A percentile compares a stretch with the other conserved stretches of the same genome.
These are phyloP conservation scores for Schwanniomyces vanrijiae DNA, from an alignment of 805 yeast species.

Conservation along the genomic window DNA sequence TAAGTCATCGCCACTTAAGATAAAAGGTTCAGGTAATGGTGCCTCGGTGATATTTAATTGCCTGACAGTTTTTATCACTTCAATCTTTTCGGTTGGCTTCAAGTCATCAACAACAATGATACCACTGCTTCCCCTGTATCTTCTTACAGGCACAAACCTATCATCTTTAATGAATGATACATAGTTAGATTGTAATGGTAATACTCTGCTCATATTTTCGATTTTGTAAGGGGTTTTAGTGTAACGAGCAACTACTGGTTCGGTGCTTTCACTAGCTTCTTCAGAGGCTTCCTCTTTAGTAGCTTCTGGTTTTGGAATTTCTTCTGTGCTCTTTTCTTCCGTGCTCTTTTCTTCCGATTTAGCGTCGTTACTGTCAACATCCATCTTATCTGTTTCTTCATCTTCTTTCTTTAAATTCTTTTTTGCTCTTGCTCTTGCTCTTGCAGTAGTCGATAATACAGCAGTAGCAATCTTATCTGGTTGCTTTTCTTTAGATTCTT, in stretches of 20 bases:
- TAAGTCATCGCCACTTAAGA: constrained; percentile 55
- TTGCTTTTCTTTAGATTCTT: constrained; percentile 74
- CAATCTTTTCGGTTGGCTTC: constrained; percentile 58
- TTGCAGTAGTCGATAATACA: constrained; percentile 88
- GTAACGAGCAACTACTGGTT: constrained; percentile 49
- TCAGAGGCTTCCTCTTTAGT: constrained; percentile 34
- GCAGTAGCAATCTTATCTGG: constrained; percentile 92
- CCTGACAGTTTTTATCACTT: constrained; percentile 78
- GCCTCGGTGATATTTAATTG: constrained; percentile 74
- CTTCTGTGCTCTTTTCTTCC: constrained; percentile 6
- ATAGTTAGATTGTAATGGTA: constrained; percentile 85
- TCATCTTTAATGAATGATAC: constrained; percentile 74
- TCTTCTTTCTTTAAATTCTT: constrained; percentile 55
- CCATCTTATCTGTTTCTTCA: constrained; percentile 38
- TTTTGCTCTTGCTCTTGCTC: constrained; percentile 91
- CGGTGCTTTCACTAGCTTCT: constrained; percentile 21
- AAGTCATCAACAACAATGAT: constrained; percentile 70
- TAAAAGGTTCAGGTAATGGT: constrained; percentile 70
- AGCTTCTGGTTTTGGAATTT: constrained; percentile 9
- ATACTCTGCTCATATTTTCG: constrained; percentile 79
- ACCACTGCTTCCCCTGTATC: constrained; percentile 67
- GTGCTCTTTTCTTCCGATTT: constrained; percentile 14
- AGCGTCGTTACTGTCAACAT: constrained; percentile 30
- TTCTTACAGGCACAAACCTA: constrained; percentile 81
- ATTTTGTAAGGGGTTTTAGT: constrained; percentile 67